These are phyloP conservation scores for Pleurotus platypus DNA, from an alignment of 768 basidiomycete genomes.

Conservation along the genomic window DNA sequence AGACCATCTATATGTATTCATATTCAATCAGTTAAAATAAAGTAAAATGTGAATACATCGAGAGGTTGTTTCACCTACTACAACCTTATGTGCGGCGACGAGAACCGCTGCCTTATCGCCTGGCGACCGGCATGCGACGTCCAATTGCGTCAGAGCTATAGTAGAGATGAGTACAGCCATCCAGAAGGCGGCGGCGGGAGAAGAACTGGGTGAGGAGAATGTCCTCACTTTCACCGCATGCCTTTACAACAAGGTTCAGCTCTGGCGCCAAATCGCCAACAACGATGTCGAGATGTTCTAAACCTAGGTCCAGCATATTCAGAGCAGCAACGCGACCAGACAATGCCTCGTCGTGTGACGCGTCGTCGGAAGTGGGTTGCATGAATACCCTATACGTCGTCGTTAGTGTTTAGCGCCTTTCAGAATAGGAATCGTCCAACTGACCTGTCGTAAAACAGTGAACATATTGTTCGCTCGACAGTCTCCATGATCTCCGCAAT, in stretches of 20 bases:
- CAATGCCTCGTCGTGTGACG: conserved; percentile 85
- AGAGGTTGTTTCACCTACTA: conserved; percentile 62
- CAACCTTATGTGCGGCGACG: conserved; percentile 78
- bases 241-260: conserved; percentile 61
- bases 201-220: not conserved
- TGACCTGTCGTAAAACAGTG: conserved; percentile 82
- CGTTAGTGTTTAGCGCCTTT: not conserved
- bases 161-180: not conserved
- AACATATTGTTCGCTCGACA: conserved; percentile 70
- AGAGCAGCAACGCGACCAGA: conserved; percentile 88
- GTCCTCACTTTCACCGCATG: conserved; percentile 76
- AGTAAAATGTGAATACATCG: not conserved
- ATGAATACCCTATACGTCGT: conserved; percentile 61
- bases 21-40: not conserved
- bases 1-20: conserved; percentile 55
- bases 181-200: not conserved
- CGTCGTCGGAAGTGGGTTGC: conserved; percentile 63
- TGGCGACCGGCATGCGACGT: conserved; percentile 46
- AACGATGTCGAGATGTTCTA: conserved; percentile 88
- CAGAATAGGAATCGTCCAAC: conserved; percentile 14
- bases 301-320: conserved; percentile 82
- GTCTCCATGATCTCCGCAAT: conserved; percentile 64
- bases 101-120: conserved; percentile 77
- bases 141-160: conserved; percentile 33
- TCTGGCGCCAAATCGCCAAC: conserved; percentile 49